phyloP scores from a whole-genome alignment of 148 eudicot species.

The Dysphania ambrosioides region DNA sequence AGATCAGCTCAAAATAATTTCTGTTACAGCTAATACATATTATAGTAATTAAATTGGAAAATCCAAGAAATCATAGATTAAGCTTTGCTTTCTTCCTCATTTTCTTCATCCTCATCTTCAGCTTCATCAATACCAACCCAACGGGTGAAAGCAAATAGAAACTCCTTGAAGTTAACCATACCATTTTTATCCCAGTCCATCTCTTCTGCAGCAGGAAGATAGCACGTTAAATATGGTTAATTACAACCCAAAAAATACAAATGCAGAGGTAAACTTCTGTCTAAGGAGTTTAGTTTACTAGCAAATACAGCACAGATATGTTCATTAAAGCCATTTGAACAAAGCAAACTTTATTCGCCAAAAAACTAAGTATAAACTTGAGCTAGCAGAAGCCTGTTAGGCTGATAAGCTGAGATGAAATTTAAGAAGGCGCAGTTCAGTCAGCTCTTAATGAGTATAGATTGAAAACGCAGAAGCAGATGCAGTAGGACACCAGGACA shows the following conservation, averaged over 20 bases:
- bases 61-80: neutral
- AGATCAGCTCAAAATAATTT: neutral
- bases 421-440: too few relatives aligned
- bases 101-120: conserved; percentile 54
- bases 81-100: conserved; percentile 24
- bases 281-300: neutral
- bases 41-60: neutral
- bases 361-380: neutral
- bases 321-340: neutral
- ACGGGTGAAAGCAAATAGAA: conserved; percentile 78
- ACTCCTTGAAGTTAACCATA: conserved; percentile 88
- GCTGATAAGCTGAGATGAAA: too few relatives aligned
- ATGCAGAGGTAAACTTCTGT: neutral
- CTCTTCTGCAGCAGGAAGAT: conserved; percentile 63
- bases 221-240: neutral
- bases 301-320: neutral
- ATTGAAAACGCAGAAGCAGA: too few relatives aligned
- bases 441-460: too few relatives aligned
- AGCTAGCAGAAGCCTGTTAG: neutral
- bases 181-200: conserved; percentile 99
- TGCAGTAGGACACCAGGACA: too few relatives aligned
- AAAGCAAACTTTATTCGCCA: neutral
- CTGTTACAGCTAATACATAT: neutral
- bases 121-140: conserved; percentile 85
- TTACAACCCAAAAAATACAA: neutral